Base-by-base conservation (phyloP, 148 eudicot species). In the Oxyria digyna region DNA sequence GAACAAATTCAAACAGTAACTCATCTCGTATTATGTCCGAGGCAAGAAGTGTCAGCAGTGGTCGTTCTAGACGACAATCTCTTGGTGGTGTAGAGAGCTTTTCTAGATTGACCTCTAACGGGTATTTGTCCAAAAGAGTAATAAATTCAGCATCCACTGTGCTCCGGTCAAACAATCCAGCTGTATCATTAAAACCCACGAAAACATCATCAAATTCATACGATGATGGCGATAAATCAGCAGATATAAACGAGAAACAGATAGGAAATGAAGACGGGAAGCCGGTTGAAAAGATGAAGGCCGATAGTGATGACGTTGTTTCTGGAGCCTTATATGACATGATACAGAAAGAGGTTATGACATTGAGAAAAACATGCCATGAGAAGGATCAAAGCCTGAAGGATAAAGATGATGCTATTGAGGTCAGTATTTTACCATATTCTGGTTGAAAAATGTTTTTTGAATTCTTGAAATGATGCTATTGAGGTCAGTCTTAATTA, bases 291-390 rank as follows among this genome's bases (percentile, higher is more conserved):
- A 80, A 73, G 27, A 40, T 40, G 20, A 79, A 74, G 76, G 52
- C 33, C 40, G 87, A 84, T 33, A 29, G 38, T 41, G 92, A 84
- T 35, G 98, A 94, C 77, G 74, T 21, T 76, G 96, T 94, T 54
- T 85, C 98, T 66, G 97, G 97, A n/a, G 74, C 77, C 42, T 76
- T 90, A 69, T 94, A 94, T 73, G 98, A 94, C 78, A 76, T 94
- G 81, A 67, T 94, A 75, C 98, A 94, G 73, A 94, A 86, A 77
- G 98, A 94, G 72, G 96, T 94, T n/a, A 74, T 90, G 23, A 59
- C 76, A 14, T 72, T 90, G 68, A 75, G 90, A 63, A 94, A 90
- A 88, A 80, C 87, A 80, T 85, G 97, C 73, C 81, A 76, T 43
- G 96, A 90, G 82, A 94, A 88, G 81, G 87, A 89, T 74, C 97